phyloP scores from a whole-genome alignment of 257 asterid species.

The Fraxinus pennsylvanica region DNA sequence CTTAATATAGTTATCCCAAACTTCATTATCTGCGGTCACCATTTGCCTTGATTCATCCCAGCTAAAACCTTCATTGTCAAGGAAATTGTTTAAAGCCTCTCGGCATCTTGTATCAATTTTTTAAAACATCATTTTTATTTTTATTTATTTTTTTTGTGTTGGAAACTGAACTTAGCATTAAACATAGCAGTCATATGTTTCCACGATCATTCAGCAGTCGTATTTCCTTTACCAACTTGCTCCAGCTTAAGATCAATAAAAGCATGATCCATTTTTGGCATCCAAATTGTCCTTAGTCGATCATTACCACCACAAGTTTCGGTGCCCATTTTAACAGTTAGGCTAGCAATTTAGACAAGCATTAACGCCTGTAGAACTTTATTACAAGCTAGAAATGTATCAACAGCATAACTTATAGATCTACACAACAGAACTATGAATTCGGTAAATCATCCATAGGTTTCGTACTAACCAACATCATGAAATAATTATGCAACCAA shows the following conservation, averaged over 20 bases:
- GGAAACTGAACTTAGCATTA: slow-evolving; percentile 34
- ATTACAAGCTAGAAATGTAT: too few species aligned
- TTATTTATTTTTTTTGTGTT: slow-evolving; percentile 3
- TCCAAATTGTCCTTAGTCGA: slow-evolving; percentile 43
- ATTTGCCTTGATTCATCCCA: slow-evolving; percentile 39
- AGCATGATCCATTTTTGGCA: slow-evolving; percentile 40
- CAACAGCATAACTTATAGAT: too few species aligned
- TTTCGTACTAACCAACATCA: neutral
- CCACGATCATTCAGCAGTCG: slow-evolving; percentile 36
- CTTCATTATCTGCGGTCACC: slow-evolving; percentile 32
- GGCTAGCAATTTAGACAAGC: neutral
- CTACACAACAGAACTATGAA: too few species aligned
- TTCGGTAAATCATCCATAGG: neutral
- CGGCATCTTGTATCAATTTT: slow-evolving; percentile 43
- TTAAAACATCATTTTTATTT: slow-evolving; percentile 25
- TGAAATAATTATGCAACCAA: slow-evolving; percentile 10
- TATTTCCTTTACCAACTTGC: slow-evolving; percentile 30
- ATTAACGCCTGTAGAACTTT: neutral
- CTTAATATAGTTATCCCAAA: slow-evolving; percentile 42
- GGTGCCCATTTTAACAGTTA: slow-evolving; percentile 29
- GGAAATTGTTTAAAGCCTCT: slow-evolving; percentile 29
- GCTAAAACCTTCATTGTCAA: slow-evolving; percentile 36
- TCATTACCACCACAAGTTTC: slow-evolving; percentile 20
- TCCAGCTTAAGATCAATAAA: slow-evolving; percentile 40
- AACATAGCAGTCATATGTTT: slow-evolving; percentile 32